phyloP scores from a whole-genome alignment of 2,329 filamentous ascomycete species.

The Lasiodiplodia sp. region DNA sequence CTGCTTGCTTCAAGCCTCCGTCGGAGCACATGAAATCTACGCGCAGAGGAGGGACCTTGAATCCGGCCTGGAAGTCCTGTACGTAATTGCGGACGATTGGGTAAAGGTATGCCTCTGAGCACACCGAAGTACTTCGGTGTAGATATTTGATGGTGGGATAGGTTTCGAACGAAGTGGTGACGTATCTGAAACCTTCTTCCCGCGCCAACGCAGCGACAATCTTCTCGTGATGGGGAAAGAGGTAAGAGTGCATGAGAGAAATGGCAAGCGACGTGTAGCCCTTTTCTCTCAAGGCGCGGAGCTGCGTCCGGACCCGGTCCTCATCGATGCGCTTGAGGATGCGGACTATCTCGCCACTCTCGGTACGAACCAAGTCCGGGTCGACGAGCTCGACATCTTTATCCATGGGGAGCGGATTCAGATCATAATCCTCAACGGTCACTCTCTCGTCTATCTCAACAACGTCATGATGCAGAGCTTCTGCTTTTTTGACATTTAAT shows the following conservation, averaged over 20 bases:
- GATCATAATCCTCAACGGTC: conserved; percentile 36
- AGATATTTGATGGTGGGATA: conserved; percentile 39
- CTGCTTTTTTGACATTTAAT: conserved; percentile 35
- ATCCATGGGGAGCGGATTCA: conserved; percentile 32
- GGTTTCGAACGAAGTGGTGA: conserved; percentile 38
- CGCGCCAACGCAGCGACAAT: conserved; percentile 38
- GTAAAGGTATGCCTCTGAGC: conserved; percentile 41
- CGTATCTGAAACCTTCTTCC: conserved; percentile 41
- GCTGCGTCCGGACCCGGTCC: too few relatives aligned
- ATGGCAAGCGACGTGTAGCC: conserved; percentile 48
- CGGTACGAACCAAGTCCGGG: conserved; percentile 31
- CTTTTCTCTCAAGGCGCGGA: conserved; percentile 19
- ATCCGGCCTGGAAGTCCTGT: conserved; percentile 35
- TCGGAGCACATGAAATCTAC: conserved; percentile 47
- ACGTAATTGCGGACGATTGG: conserved; percentile 37
- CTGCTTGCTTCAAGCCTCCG: conserved; percentile 40
- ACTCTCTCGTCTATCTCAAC: conserved; percentile 39
- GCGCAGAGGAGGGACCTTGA: conserved; percentile 33
- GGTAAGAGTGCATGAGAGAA: conserved; percentile 44
- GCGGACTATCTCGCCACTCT: conserved; percentile 35
- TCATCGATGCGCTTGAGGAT: conserved; percentile 33
- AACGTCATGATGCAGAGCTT: conserved; percentile 35
- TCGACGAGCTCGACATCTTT: conserved; percentile 18
- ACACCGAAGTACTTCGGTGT: conserved; percentile 36
- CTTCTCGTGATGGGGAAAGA: conserved; percentile 41